Conservation (phyloP, 805 yeast species). For the Ogataea ramenticola region DNA sequence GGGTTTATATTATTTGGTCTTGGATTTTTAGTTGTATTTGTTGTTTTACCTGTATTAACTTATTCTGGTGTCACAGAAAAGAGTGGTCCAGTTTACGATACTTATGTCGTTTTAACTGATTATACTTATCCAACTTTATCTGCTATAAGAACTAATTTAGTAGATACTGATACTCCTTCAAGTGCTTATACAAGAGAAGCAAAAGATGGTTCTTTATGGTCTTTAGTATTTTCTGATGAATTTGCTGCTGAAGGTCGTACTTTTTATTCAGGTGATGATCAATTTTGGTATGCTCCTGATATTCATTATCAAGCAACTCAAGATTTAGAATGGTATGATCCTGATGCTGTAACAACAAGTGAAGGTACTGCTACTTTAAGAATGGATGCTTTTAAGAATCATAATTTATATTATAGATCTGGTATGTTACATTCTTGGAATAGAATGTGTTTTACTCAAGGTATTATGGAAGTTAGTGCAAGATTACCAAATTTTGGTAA, state of each 20-base stretch:
- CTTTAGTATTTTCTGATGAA: conserved; percentile 74
- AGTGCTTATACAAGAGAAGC: conserved; percentile 38
- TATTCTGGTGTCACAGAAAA: conserved; percentile 56
- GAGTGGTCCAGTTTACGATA: conserved; percentile 5
- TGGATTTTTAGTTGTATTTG: conserved; percentile 62
- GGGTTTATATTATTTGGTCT: conserved; percentile 52
- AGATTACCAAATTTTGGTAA: conserved; percentile 66
- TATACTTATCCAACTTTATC: conserved; percentile 51
- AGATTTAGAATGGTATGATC: conserved; percentile 84
- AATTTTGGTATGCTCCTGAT: conserved; percentile 72
- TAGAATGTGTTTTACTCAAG: conserved; percentile 73
- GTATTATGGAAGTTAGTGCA: conserved; percentile 62
- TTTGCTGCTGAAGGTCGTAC: conserved; percentile 77
- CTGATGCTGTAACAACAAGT: conserved; percentile 66
- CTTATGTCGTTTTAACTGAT: conserved; percentile 40
- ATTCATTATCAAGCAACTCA: conserved; percentile 71
- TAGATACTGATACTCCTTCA: conserved; percentile 60
- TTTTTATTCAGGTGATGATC: conserved; percentile 76
- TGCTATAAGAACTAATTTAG: conserved; percentile 43
- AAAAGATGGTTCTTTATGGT: conserved; percentile 53
- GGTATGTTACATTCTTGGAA: conserved; percentile 91
- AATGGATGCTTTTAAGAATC: conserved; percentile 69
- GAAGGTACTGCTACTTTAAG: conserved; percentile 57
- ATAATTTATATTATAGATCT: conserved; percentile 65
- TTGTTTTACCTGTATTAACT: conserved; percentile 78